These are phyloP conservation scores for Macrotyloma uniflorum DNA, from an alignment of 306 rosid species.

Conservation along the genomic window DNA sequence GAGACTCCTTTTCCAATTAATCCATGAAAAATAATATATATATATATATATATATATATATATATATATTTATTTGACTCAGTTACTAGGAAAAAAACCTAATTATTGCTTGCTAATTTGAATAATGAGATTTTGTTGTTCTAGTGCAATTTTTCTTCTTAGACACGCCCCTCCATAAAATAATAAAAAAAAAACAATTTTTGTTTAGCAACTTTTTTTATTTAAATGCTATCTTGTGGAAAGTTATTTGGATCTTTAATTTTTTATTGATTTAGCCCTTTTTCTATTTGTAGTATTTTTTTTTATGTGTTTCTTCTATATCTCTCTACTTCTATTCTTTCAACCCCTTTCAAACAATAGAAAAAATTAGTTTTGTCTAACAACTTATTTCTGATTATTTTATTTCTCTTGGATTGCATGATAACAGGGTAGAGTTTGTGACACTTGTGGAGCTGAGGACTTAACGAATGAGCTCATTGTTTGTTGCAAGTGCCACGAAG, in stretches of 20 bases:
- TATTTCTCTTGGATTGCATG: background rate
- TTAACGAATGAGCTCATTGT: conserved; percentile 16
- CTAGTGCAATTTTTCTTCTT: background rate
- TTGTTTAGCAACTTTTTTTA: too few relatives aligned
- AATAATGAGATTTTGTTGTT: background rate
- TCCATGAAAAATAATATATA: too few relatives aligned
- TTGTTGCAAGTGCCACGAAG: conserved; percentile 45
- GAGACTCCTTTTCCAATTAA: too few relatives aligned
- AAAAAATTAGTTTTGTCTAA: too few relatives aligned
- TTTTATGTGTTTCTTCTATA: background rate
- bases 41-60: too few relatives aligned
- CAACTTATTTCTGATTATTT: background rate
- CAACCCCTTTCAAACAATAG: background rate
- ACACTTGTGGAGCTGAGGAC: conserved; percentile 45
- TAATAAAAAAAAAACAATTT: too few relatives aligned
- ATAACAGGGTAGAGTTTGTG: conserved; percentile 47
- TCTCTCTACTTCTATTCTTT: background rate
- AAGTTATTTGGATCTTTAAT: too few relatives aligned
- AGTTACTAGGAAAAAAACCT: background rate
- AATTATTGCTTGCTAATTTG: background rate
- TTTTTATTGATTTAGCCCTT: too few relatives aligned
- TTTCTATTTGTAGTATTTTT: too few relatives aligned
- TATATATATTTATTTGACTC: too few relatives aligned
- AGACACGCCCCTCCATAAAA: too few relatives aligned
- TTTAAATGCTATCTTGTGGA: too few relatives aligned